phyloP scores from a whole-genome alignment of 2,329 filamentous ascomycete species.

The Incumbomyces delicatus region DNA sequence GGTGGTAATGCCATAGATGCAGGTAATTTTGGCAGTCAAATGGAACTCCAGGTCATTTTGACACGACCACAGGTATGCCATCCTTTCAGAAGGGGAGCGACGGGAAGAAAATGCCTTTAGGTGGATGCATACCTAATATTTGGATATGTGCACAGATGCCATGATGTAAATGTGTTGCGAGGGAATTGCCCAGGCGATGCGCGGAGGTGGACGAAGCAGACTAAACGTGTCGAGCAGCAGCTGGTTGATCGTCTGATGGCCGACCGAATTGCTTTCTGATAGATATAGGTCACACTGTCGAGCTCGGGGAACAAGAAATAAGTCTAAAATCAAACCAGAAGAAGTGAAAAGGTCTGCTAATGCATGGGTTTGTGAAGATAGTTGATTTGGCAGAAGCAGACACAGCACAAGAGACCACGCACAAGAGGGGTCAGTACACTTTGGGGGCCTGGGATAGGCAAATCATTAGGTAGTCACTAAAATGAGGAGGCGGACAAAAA shows the following conservation, averaged over 20 bases:
- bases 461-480: background rate
- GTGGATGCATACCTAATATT: too few relatives aligned
- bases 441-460: constrained; percentile 1
- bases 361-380: background rate
- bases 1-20: too few relatives aligned
- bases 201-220: too few relatives aligned
- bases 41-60: too few relatives aligned
- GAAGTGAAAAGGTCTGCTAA: background rate
- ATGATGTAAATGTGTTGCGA: too few relatives aligned
- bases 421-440: constrained; percentile 8
- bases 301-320: background rate
- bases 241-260: too few relatives aligned
- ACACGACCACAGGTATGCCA: too few relatives aligned
- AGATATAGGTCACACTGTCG: background rate
- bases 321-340: background rate
- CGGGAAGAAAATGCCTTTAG: background rate
- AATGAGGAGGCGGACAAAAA: background rate
- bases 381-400: background rate
- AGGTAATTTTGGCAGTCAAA: too few relatives aligned
- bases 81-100: too few relatives aligned
- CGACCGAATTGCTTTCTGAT: background rate
- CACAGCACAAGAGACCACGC: background rate
- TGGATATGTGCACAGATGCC: too few relatives aligned
- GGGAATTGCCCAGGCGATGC: too few relatives aligned
- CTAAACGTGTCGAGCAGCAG: too few relatives aligned